A percentile compares a stretch with the other conserved stretches of the same genome.
Evolutionary conservation across 331 rosid species (phyloP).

Genomic region (Quercus lobata): DNA sequence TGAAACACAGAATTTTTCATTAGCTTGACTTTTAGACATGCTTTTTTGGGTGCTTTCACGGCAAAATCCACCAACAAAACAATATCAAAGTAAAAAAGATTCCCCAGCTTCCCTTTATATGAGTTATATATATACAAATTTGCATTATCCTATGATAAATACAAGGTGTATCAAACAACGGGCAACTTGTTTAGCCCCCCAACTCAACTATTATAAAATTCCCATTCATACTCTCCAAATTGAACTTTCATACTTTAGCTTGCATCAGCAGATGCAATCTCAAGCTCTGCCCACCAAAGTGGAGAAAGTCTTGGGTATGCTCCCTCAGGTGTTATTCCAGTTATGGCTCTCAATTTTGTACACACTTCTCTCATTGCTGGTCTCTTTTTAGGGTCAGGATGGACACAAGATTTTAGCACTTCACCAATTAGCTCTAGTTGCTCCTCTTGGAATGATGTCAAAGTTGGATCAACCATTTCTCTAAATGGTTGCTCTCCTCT

Average conservation of each 20-base stretch:
- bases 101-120: slow-evolving; percentile 8
- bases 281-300: slow-evolving; percentile 99
- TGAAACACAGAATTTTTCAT: background rate
- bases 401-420: slow-evolving; percentile 52
- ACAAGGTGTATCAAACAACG: slow-evolving; percentile 27
- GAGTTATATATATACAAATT: slow-evolving; percentile 55
- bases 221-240: slow-evolving; percentile 23
- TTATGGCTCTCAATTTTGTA: slow-evolving; percentile 59
- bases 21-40: background rate
- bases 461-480: slow-evolving; percentile 71
- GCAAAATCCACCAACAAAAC: slow-evolving; percentile 16
- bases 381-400: slow-evolving; percentile 46
- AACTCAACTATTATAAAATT: slow-evolving; percentile 17
- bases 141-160: slow-evolving; percentile 22
- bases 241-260: slow-evolving; percentile 33
- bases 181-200: slow-evolving; percentile 21
- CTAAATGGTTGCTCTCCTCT: slow-evolving; percentile 42
- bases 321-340: slow-evolving; percentile 71
- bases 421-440: slow-evolving; percentile 52
- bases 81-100: background rate
- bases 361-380: slow-evolving; percentile 58
- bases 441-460: slow-evolving; percentile 55
- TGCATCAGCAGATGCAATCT: slow-evolving; percentile 59
- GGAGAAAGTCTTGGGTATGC: slow-evolving; percentile 84
- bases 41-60: slow-evolving; percentile 18